These are phyloP conservation scores for Microcos paniculata DNA, from an alignment of 345 rosid genomes.

Conservation along the genomic window DNA sequence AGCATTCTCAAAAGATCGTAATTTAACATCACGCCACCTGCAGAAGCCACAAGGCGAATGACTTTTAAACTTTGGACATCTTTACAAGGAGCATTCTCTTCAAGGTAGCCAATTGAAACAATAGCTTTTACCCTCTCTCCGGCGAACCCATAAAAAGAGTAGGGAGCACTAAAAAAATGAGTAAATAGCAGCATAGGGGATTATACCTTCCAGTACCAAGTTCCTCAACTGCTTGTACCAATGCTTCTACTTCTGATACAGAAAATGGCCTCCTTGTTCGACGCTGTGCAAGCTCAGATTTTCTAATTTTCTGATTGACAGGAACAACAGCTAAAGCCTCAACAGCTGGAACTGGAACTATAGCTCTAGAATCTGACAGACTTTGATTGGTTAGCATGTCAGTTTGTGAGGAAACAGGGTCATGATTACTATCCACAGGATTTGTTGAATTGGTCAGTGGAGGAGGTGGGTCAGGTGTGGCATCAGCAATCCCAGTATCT, in stretches of 20 bases:
- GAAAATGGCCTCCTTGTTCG: slow-evolving; percentile 97
- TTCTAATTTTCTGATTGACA: slow-evolving; percentile 57
- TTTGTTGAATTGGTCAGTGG: slow-evolving; percentile 28
- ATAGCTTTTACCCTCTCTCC: neutral
- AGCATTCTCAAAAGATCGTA: slow-evolving; percentile 68
- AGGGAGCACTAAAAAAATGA: neutral
- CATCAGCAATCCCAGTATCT: slow-evolving; percentile 37
- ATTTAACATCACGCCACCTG: slow-evolving; percentile 91
- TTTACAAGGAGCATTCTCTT: neutral
- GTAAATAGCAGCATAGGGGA: neutral
- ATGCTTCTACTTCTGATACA: slow-evolving; percentile 92
- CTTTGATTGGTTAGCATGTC: slow-evolving; percentile 48
- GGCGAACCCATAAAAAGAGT: neutral
- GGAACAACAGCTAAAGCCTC: slow-evolving; percentile 73
- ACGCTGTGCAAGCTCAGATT: slow-evolving; percentile 79
- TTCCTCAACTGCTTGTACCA: slow-evolving; percentile 88
- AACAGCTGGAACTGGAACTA: slow-evolving; percentile 59
- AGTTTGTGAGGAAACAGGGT: slow-evolving; percentile 32
- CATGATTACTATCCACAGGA: slow-evolving; percentile 39
- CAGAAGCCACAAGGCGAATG: slow-evolving; percentile 22
- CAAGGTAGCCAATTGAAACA: neutral
- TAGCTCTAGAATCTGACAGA: slow-evolving; percentile 60
- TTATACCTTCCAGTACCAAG: slow-evolving; percentile 95
- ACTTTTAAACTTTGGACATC: neutral
- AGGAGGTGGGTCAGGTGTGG: slow-evolving; percentile 31